Evolutionary conservation across 345 rosid species (phyloP).

Genomic region (Populus ilicifolia): DNA sequence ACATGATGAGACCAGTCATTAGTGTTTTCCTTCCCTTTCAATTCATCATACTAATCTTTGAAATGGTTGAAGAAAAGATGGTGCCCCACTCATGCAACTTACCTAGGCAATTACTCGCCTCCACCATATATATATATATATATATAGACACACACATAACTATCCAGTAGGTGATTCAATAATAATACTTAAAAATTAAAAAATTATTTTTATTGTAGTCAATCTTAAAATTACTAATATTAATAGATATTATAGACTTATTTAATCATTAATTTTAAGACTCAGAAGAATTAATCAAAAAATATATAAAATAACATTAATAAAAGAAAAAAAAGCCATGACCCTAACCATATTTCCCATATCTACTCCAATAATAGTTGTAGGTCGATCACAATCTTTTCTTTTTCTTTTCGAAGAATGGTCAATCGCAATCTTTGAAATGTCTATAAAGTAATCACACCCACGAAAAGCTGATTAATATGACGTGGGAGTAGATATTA

Average conservation of each 20-base stretch:
- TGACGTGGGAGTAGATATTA: not conserved
- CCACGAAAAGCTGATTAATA: not conserved
- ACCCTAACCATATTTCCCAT: not conserved
- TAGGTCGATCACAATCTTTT: not conserved
- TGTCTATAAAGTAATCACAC: conserved; percentile 2
- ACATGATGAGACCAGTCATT: not conserved
- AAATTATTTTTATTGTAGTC: no score
- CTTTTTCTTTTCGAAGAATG: not conserved
- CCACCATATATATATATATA: not conserved
- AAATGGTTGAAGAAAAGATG: not conserved
- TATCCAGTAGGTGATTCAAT: no score
- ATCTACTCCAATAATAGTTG: not conserved
- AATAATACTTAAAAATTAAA: no score
- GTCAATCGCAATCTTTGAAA: conserved; percentile 14
- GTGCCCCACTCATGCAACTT: not conserved
- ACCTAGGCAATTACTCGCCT: not conserved
- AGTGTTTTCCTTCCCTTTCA: not conserved
- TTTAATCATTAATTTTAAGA: no score
- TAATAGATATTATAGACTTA: no score
- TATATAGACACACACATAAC: no score
- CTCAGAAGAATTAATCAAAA: no score
- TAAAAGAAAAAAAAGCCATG: not conserved
- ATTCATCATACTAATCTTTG: not conserved
- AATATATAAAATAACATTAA: no score
- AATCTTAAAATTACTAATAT: no score